Evolutionary conservation across 495 filamentous ascomycete species (phyloP), one percentile per base, ranked within the genome.

Genomic region (Penicillium salamii): DNA sequence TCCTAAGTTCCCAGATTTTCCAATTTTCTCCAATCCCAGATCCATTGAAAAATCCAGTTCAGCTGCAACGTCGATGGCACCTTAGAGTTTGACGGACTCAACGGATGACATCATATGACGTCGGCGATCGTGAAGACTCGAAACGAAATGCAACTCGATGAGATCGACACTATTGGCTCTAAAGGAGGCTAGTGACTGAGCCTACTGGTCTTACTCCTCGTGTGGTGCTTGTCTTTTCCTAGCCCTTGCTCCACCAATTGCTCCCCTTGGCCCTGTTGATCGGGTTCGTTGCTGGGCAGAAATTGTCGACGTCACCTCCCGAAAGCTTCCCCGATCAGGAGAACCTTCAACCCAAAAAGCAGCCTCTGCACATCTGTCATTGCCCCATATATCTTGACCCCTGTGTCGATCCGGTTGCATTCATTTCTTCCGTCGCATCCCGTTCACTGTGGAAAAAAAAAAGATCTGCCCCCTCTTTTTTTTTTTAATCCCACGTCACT

Each of bases 251-350:
- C 35, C 26, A 24, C n/a, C 46, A 40, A 32, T 40, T 26, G 21
- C 14, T 12, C 14, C n/a, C 13, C 18, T 23, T 21, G 5, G 15
- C 23, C 33, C 14, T 38, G 19, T 34, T 45, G 21, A n/a, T 20
- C 31, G 12, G 7, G 7, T 32, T 45, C 31, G 50, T 29, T 24
- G 23, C 40, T 50, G 24, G 26, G 44, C 33, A 39, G 32, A 49
- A 39, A 48, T 62, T 66, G 61, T 62, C 69, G 67, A 72, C 69
- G 69, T 72, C 69, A 72, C 65, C 53, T 59, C 50, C 54, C 41
- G 31, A 46, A 28, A 50, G 39, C 40, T 49, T 48, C 43, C 36
- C 23, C 23, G 23, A 26, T 26, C 23, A 32, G 15, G 33, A 29
- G 35, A 34, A 43, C 46, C 17, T 48, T 48, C 32, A 38, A n/a